Conservation (phyloP, 495 filamentous ascomycete genomes). For the Aspergillus carlsbadensis region DNA sequence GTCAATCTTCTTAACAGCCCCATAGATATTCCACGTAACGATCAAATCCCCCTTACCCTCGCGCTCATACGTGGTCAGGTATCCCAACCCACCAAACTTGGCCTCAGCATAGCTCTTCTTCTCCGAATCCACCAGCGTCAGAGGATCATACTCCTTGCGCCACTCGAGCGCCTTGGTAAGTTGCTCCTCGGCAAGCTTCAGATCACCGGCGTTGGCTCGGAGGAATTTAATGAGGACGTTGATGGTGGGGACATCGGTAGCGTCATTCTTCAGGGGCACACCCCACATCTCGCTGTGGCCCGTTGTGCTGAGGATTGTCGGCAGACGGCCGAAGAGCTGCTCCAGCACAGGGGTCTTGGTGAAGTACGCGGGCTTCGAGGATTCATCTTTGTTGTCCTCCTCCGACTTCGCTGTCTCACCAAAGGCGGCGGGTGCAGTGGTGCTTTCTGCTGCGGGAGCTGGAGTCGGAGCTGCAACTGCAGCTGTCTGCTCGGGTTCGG, state of each 20-base stretch:
- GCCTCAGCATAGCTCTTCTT: slow-evolving; percentile 47
- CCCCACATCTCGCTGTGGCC: slow-evolving; percentile 78
- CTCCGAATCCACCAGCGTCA: slow-evolving; percentile 38
- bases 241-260: slow-evolving; percentile 65
- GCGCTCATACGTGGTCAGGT: slow-evolving; percentile 45
- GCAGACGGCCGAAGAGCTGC: slow-evolving; percentile 40
- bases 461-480: not conserved
- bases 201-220: slow-evolving; percentile 77
- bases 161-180: slow-evolving; percentile 75
- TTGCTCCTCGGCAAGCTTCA: slow-evolving; percentile 69
- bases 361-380: slow-evolving; percentile 28
- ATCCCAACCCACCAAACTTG: slow-evolving; percentile 52
- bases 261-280: slow-evolving; percentile 51
- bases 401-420: too few species aligned
- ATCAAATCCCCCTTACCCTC: slow-evolving; percentile 45
- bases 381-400: not conserved
- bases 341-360: slow-evolving; percentile 36
- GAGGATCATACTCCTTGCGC: slow-evolving; percentile 64
- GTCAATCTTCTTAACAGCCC: slow-evolving; percentile 67
- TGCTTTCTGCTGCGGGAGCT: not conserved
- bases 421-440: not conserved
- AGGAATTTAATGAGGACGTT: slow-evolving; percentile 89
- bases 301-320: slow-evolving; percentile 45
- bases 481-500: not conserved
- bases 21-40: slow-evolving; percentile 85